Conservation (phyloP, 2,329 filamentous ascomycete genomes). For the Lanzia echinophila region DNA sequence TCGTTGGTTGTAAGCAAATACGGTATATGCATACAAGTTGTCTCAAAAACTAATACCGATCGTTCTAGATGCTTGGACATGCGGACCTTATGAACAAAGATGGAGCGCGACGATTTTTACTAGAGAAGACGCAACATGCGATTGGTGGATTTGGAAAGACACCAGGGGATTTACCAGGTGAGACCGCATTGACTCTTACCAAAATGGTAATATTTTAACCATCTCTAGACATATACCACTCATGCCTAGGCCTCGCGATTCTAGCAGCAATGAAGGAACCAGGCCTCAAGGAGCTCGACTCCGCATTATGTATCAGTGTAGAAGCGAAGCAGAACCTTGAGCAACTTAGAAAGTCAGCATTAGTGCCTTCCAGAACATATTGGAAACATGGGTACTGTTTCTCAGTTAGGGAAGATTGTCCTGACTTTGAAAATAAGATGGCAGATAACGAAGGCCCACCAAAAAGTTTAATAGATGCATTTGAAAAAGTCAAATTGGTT, state of each 20-base stretch:
- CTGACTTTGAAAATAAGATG: constrained; percentile 19
- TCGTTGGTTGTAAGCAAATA: constrained; percentile 42
- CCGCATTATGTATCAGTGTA: constrained; percentile 66
- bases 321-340: constrained; percentile 47
- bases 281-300: constrained; percentile 64
- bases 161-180: constrained; percentile 60
- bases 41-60: constrained; percentile 21
- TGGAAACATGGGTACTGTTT: constrained; percentile 25
- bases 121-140: constrained; percentile 78
- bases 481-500: constrained; percentile 5
- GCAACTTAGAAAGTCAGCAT: constrained; percentile 15
- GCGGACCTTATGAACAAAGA: constrained; percentile 49
- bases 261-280: constrained; percentile 67
- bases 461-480: constrained; percentile 8
- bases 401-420: constrained; percentile 22
- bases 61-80: constrained; percentile 48
- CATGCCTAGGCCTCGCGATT: constrained; percentile 78
- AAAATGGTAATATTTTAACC: not conserved
- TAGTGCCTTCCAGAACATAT: constrained; percentile 14
- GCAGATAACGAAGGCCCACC: constrained; percentile 14
- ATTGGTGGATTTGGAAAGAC: constrained; percentile 78
- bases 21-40: no score
- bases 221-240: constrained; percentile 68
- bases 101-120: constrained; percentile 68
- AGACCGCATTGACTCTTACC: constrained; percentile 13